These are phyloP conservation scores for Schwanniomyces polymorphus DNA, from an alignment of 805 yeast species.

Conservation along the genomic window DNA sequence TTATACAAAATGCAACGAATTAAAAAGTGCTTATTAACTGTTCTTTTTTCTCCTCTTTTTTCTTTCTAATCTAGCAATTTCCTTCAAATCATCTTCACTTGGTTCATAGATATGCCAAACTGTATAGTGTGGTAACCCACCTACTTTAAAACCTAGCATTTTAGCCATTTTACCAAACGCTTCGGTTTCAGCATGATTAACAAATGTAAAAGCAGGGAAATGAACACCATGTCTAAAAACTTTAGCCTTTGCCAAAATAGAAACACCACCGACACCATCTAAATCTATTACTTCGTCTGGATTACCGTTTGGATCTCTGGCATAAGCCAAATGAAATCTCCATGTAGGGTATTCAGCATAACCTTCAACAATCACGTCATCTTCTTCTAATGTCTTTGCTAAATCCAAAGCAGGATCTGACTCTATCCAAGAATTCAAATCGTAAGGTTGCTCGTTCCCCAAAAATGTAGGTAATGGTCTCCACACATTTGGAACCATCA, in stretches of 20 bases:
- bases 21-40: neutral
- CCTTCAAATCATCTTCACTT: slow-evolving; percentile 75
- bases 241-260: slow-evolving; percentile 72
- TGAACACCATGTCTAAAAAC: slow-evolving; percentile 77
- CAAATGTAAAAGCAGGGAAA: slow-evolving; percentile 81
- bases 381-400: slow-evolving; percentile 66
- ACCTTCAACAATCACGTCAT: slow-evolving; percentile 86
- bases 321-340: slow-evolving; percentile 78
- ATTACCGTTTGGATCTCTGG: slow-evolving; percentile 61
- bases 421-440: slow-evolving; percentile 95
- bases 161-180: slow-evolving; percentile 83
- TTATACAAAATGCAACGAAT: slow-evolving; percentile 1
- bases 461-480: slow-evolving; percentile 92
- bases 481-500: slow-evolving; percentile 91
- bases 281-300: slow-evolving; percentile 64
- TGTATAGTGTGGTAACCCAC: slow-evolving; percentile 87
- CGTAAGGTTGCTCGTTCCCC: slow-evolving; percentile 92
- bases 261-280: slow-evolving; percentile 89
- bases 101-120: slow-evolving; percentile 92
- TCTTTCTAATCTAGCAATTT: slow-evolving; percentile 69
- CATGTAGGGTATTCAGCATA: slow-evolving; percentile 85
- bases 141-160: slow-evolving; percentile 76
- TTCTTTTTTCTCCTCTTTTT: slow-evolving; percentile 49
- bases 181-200: slow-evolving; percentile 86
- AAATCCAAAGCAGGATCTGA: slow-evolving; percentile 70